Conservation (phyloP, 371 early-diverging fungal species). For the Mortierella sp. region DNA sequence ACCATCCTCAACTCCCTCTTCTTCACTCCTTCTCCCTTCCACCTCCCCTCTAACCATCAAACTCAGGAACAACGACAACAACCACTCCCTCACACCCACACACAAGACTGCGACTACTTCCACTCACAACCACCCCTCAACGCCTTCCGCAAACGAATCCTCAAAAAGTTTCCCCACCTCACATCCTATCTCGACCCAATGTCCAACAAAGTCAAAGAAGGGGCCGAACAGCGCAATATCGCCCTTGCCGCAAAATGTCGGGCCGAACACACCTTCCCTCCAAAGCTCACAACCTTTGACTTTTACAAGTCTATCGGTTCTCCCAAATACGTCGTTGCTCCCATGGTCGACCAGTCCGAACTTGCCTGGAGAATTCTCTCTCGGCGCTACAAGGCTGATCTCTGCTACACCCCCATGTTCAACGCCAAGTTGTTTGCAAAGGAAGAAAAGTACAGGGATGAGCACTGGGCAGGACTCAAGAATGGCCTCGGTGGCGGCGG, state of each 20-base stretch:
- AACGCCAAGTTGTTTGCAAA: constrained; percentile 88
- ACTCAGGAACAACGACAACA: not conserved
- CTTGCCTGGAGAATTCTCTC: constrained; percentile 96
- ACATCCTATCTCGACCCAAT: constrained; percentile 14
- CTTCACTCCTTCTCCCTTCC: constrained; percentile 7
- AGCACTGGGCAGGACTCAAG: constrained; percentile 71
- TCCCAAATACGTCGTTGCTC: constrained; percentile 88
- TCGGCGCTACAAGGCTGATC: constrained; percentile 90
- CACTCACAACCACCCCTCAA: constrained; percentile 9
- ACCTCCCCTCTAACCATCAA: not conserved
- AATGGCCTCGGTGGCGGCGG: constrained; percentile 67
- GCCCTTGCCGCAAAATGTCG: constrained; percentile 40
- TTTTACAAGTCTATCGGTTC: constrained; percentile 82
- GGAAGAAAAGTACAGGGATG: constrained; percentile 75
- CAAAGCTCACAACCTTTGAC: constrained; percentile 84
- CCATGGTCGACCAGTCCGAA: constrained; percentile 97
- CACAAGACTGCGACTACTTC: constrained; percentile 2
- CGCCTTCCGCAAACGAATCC: constrained; percentile 4
- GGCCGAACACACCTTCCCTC: constrained; percentile 36
- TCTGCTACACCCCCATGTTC: constrained; percentile 99
- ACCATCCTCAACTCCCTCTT: constrained; percentile 16
- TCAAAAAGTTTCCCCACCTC: constrained; percentile 31
- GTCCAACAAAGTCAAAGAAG: constrained; percentile 24
- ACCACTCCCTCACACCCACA: not conserved
- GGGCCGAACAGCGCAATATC: constrained; percentile 35